A percentile compares a stretch with the other conserved stretches of the same genome.
phyloP scores from a whole-genome alignment of 1,139 yeast genomes.

The Hansenula anomala region DNA sequence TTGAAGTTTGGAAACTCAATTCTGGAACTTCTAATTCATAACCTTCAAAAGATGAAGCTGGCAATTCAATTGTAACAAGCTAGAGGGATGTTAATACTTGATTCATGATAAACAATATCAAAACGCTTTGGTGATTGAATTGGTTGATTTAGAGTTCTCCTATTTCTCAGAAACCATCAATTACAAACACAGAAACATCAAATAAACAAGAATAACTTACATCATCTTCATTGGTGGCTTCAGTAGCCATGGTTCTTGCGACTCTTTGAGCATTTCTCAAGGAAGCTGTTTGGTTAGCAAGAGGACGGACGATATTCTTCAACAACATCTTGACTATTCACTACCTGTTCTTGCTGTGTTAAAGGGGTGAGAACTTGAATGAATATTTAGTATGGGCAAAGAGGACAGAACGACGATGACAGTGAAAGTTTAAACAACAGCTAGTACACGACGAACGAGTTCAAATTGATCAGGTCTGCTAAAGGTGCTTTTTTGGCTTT shows the following conservation, averaged over 20 bases:
- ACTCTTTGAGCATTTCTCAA: slow-evolving; percentile 8
- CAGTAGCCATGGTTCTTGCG: slow-evolving; percentile 21
- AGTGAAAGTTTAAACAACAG: too few species aligned
- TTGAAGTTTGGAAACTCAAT: slow-evolving; percentile 70
- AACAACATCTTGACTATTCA: slow-evolving; percentile 4
- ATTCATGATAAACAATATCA: neutral
- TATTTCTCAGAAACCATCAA: neutral
- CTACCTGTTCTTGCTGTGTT: too few species aligned
- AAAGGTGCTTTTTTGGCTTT: too few species aligned
- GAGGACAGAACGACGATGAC: too few species aligned
- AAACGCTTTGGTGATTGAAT: too few species aligned
- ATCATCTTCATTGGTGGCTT: slow-evolving; percentile 14
- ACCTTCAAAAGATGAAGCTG: slow-evolving; percentile 79
- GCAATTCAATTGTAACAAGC: slow-evolving; percentile 37
- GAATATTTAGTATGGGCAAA: too few species aligned
- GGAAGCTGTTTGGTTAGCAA: slow-evolving; percentile 3
- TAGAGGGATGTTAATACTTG: neutral
- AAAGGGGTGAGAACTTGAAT: too few species aligned
- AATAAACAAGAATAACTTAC: slow-evolving; percentile 13
- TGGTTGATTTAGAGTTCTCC: too few species aligned
- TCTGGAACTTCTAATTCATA: slow-evolving; percentile 79
- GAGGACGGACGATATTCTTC: slow-evolving; percentile 6
- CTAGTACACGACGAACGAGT: too few species aligned
- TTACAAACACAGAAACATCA: too few species aligned
- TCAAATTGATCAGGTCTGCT: too few species aligned